Evolutionary conservation across 1,284 basidiomycete species (phyloP), one percentile per base, ranked within the genome.

Genomic region (Cutaneotrichosporon cavernicola): DNA sequence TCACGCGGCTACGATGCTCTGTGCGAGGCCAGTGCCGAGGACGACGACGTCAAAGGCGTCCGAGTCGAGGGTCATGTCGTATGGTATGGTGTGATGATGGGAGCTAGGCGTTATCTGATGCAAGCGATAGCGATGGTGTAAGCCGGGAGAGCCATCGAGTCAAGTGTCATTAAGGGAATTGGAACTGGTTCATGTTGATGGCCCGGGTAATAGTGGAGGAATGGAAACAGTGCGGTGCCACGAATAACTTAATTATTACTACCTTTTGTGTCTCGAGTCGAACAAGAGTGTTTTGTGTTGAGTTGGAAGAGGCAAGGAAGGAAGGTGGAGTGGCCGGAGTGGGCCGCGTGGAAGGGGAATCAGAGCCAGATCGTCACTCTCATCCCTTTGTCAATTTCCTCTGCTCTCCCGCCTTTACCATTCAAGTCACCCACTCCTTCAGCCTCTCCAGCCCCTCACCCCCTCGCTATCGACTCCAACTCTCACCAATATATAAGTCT

Each of bases 1-100:
- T 86, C 80, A 95, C 91, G 92, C 91, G 69, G 93, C 90, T 58
- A 86, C 81, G 43, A 97, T 91, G n/a, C 91, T 92, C 73, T 94
- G 88, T 31, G 89, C 84, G 10, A 97, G 83, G 0, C 91, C 92
- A 22, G 94, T 97, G 9, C 94, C 92, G 57, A 97, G 80, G 18
- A 98, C 84, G 51, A 93, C 83, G 22, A 88, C 88, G 73, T 97
- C 91, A 74, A 94, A 95, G 52, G 62, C 64, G 66, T 76, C 77
- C 60, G 68, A 71, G 62, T 77, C 80, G 60, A 78, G 75, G 69
- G 4, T 53, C 51, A 53, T 53, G 50, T 26, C 50, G 16, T 40
- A 16, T 40, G 6, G 16, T 40, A 16, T 40, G 6, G 5, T 13
- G 50, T 31, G 50, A 50, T 30, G 11, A 30, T 8, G 10, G 47